Percentiles rank a stretch among this genome's conserved stretches.
Conservation (phyloP, 2,329 filamentous ascomycete species). For the Fusarium nodosum region DNA sequence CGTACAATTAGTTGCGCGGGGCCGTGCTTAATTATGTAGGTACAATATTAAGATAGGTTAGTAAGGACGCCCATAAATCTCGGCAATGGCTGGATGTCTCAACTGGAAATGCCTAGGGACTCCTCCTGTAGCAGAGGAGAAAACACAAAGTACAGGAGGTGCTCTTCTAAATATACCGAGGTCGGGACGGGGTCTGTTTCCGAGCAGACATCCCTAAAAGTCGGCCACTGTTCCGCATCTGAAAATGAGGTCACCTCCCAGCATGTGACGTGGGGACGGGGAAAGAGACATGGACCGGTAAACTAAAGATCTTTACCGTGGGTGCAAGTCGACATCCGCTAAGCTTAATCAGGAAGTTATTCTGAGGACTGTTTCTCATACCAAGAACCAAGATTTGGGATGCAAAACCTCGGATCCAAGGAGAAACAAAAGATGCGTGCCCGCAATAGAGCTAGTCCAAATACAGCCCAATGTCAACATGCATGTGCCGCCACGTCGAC, state of each 20-base stretch:
- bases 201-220: conserved; percentile 38
- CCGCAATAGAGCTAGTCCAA: conserved; percentile 41
- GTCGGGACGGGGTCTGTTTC: conserved; percentile 41
- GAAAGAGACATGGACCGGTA: conserved; percentile 16
- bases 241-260: conserved; percentile 48
- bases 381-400: conserved; percentile 11
- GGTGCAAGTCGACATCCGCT: neutral
- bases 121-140: neutral
- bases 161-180: conserved; percentile 42
- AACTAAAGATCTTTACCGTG: conserved; percentile 17
- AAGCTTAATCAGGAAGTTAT: conserved; percentile 26
- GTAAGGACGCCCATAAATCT: conserved; percentile 13
- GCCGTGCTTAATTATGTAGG: conserved; percentile 35
- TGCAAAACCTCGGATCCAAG: conserved; percentile 35
- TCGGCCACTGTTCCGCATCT: conserved; percentile 44
- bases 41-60: too few relatives aligned
- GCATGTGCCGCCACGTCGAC: conserved; percentile 42
- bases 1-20: conserved; percentile 33
- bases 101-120: conserved; percentile 22
- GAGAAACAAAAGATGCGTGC: conserved; percentile 47
- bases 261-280: conserved; percentile 48
- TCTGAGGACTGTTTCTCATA: conserved; percentile 10
- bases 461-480: conserved; percentile 52
- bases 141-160: conserved; percentile 5
- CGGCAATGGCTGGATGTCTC: conserved; percentile 25